These are phyloP conservation scores for Lasiodiplodia sp. DNA, from an alignment of 2,329 filamentous ascomycete species.

Conservation along the genomic window DNA sequence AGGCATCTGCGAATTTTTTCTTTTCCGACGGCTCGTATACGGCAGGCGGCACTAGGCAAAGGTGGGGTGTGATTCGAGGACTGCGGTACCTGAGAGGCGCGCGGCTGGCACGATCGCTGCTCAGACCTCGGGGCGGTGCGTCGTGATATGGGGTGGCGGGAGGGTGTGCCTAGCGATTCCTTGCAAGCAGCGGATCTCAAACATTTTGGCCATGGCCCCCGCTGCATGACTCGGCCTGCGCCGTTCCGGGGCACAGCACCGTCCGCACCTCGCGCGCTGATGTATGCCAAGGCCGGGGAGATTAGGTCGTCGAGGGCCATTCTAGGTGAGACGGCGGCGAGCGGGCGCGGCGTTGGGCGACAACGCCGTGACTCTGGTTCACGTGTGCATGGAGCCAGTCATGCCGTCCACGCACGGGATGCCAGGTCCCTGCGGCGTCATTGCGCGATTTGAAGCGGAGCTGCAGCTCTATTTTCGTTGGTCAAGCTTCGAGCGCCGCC, in stretches of 20 bases:
- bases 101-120: constrained; percentile 24
- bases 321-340: constrained; percentile 10
- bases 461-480: constrained; percentile 27
- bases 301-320: constrained; percentile 4
- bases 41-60: neutral
- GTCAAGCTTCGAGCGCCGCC: constrained; percentile 25
- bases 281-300: constrained; percentile 23
- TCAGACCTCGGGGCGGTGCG: constrained; percentile 9
- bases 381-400: constrained; percentile 26
- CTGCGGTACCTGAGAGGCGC: constrained; percentile 17
- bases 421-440: constrained; percentile 26
- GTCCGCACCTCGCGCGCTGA: neutral
- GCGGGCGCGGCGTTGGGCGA: constrained; percentile 20
- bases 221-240: constrained; percentile 18
- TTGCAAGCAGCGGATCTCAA: constrained; percentile 11
- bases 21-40: neutral
- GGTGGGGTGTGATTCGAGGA: constrained; percentile 16
- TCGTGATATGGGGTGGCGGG: constrained; percentile 17
- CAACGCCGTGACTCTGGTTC: constrained; percentile 24
- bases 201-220: constrained; percentile 10
- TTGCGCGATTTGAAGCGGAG: constrained; percentile 28
- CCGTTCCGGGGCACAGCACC: constrained; percentile 19
- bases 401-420: constrained; percentile 22
- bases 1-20: constrained; percentile 20
- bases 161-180: constrained; percentile 20